phyloP scores from a whole-genome alignment of 2,329 filamentous ascomycete species.

The Aspergillus novoparasiticus region DNA sequence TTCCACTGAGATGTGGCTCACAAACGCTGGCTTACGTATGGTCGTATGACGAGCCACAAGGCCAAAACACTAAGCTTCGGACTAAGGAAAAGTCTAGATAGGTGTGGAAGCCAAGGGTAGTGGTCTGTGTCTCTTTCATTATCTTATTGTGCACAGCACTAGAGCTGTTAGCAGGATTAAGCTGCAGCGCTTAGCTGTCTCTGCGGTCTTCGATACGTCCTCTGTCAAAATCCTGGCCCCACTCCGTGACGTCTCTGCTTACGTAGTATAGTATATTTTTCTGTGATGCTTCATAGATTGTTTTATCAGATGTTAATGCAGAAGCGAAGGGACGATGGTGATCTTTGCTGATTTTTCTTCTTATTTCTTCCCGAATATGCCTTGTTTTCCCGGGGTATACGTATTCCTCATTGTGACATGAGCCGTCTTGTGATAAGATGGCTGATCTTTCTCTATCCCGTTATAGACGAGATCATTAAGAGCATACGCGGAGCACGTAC shows the following conservation, averaged over 20 bases:
- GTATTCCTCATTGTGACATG: not conserved
- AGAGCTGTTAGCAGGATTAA: not conserved
- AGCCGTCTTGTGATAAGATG: not conserved
- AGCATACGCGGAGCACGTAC: not conserved
- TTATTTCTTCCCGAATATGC: not conserved
- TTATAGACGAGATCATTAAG: not conserved
- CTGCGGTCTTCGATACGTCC: constrained; percentile 7
- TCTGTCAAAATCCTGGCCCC: constrained; percentile 16
- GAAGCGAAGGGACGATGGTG: not conserved
- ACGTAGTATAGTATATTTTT: constrained; percentile 16
- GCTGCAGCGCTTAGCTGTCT: constrained; percentile 2
- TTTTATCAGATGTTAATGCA: constrained; percentile 6
- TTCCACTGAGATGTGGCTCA: constrained; percentile 6
- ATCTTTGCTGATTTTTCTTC: not conserved
- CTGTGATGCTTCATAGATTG: not conserved
- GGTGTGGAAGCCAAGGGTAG: not conserved
- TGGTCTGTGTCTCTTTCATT: not conserved
- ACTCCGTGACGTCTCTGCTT: constrained; percentile 27
- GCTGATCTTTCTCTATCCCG: not conserved
- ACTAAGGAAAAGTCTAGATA: constrained; percentile 7
- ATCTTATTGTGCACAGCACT: not conserved
- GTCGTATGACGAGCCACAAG: constrained; percentile 8
- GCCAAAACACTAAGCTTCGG: constrained; percentile 3
- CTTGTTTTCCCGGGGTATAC: not conserved
- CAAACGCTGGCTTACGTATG: constrained; percentile 10